Percentiles rank a stretch among this genome's conserved stretches.
Conservation (phyloP, 2,329 filamentous ascomycete genomes). For the Furcasterigmium furcatum region DNA sequence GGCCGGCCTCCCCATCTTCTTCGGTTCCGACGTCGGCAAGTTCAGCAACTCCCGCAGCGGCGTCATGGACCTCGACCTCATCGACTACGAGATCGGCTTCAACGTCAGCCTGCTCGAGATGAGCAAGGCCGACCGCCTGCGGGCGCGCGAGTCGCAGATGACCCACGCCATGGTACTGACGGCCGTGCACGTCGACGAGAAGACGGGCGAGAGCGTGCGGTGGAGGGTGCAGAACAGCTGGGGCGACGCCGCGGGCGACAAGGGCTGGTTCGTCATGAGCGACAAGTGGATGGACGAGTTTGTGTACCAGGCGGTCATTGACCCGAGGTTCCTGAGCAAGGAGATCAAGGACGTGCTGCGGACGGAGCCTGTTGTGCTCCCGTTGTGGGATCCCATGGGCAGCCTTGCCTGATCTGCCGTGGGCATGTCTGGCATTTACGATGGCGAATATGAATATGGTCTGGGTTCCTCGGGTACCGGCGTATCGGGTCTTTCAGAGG, state of each 20-base stretch:
- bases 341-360: slow-evolving; percentile 68
- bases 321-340: slow-evolving; percentile 63
- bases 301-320: slow-evolving; percentile 82
- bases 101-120: slow-evolving; percentile 70
- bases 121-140: slow-evolving; percentile 72
- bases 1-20: slow-evolving; percentile 79
- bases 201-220: slow-evolving; percentile 57
- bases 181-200: slow-evolving; percentile 71
- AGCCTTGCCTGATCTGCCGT: slow-evolving; percentile 63
- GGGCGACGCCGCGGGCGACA: slow-evolving; percentile 65
- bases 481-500: no score
- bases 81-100: slow-evolving; percentile 82
- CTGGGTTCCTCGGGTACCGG: no score
- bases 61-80: slow-evolving; percentile 76
- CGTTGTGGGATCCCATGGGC: slow-evolving; percentile 80
- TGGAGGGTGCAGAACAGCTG: slow-evolving; percentile 91
- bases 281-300: slow-evolving; percentile 80
- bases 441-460: no score
- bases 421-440: no score
- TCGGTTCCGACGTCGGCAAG: slow-evolving; percentile 84
- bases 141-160: slow-evolving; percentile 76
- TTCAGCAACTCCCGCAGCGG: slow-evolving; percentile 66
- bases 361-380: slow-evolving; percentile 67
- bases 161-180: slow-evolving; percentile 93
- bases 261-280: slow-evolving; percentile 88